Evolutionary conservation across 805 yeast species (phyloP).

Genomic region (Scheffersomyces stipitis): DNA sequence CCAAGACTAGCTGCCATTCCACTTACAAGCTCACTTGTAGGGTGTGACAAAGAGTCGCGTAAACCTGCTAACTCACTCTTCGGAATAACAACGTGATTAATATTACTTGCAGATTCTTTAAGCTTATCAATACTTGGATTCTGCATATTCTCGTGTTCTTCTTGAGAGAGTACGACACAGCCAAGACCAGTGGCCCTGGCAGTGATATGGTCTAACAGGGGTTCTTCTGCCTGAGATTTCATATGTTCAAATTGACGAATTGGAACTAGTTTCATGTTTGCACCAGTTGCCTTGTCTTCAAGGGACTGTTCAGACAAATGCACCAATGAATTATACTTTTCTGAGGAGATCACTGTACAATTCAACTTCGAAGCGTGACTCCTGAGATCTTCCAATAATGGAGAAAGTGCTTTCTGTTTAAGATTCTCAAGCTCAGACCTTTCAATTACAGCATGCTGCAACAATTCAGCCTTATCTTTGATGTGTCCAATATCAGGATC

Average conservation of each 20-base stretch:
- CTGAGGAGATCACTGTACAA: conserved; percentile 1
- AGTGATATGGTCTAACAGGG: neutral
- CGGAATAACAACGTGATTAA: conserved; percentile 7
- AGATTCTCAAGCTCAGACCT: neutral
- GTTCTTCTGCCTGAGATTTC: neutral
- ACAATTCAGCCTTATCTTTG: neutral
- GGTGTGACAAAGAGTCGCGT: neutral
- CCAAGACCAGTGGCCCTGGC: neutral
- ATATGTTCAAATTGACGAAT: neutral
- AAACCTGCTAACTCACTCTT: conserved; percentile 1
- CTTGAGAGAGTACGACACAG: neutral
- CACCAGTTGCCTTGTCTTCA: conserved; percentile 1
- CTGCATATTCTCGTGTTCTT: conserved; percentile 5
- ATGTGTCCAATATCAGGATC: conserved; percentile 7
- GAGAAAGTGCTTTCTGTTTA: neutral
- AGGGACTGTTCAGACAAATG: neutral
- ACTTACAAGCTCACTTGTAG: conserved; percentile 5
- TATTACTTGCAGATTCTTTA: conserved; percentile 9
- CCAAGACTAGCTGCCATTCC: conserved; percentile 2
- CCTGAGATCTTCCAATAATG: neutral
- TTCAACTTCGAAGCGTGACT: neutral
- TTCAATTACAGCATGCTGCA: neutral
- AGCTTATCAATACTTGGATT: conserved; percentile 10
- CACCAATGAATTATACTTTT: neutral
- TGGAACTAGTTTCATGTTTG: conserved; percentile 2